Evolutionary conservation across 192 early-diverging fungal genomes (phyloP).

Genomic region (Podila minutissima): DNA sequence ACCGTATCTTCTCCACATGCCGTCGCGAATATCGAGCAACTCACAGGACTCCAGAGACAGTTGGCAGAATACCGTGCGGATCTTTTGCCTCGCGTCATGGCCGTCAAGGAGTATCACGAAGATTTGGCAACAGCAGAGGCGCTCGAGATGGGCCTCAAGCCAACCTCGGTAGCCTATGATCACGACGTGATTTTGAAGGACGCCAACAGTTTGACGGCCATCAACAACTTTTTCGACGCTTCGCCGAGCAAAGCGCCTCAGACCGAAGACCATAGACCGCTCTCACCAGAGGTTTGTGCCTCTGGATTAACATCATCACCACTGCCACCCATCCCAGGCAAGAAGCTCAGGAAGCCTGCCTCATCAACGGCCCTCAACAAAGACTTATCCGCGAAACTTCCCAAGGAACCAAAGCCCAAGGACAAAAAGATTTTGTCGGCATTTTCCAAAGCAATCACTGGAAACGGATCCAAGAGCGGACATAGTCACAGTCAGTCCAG

Average conservation of each 20-base stretch:
- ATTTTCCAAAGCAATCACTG: slow-evolving; percentile 37
- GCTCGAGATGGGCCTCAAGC: neutral
- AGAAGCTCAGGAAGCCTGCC: neutral
- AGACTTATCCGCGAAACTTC: neutral
- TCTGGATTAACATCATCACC: neutral
- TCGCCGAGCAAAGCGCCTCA: neutral
- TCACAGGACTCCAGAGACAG: slow-evolving; percentile 43
- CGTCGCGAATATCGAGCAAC: neutral
- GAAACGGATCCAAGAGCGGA: slow-evolving; percentile 1
- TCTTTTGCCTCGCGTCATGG: slow-evolving; percentile 33
- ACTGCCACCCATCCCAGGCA: neutral
- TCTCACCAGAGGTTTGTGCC: neutral
- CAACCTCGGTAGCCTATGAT: neutral
- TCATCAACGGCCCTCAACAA: neutral
- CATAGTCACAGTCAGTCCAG: slow-evolving; percentile 6
- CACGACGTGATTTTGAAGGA: neutral
- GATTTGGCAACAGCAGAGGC: slow-evolving; percentile 1
- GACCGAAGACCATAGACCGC: neutral
- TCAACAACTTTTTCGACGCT: neutral
- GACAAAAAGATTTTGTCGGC: slow-evolving; percentile 12
- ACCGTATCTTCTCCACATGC: neutral
- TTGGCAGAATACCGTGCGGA: slow-evolving; percentile 34
- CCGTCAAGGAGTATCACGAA: slow-evolving; percentile 15
- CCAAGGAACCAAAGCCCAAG: slow-evolving; percentile 20
- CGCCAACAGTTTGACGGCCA: neutral